Evolutionary conservation across 108 stramenopile genomes (phyloP), one percentile per base, ranked within the genome.

Genomic region (Cyclostephanos invisitatus): DNA sequence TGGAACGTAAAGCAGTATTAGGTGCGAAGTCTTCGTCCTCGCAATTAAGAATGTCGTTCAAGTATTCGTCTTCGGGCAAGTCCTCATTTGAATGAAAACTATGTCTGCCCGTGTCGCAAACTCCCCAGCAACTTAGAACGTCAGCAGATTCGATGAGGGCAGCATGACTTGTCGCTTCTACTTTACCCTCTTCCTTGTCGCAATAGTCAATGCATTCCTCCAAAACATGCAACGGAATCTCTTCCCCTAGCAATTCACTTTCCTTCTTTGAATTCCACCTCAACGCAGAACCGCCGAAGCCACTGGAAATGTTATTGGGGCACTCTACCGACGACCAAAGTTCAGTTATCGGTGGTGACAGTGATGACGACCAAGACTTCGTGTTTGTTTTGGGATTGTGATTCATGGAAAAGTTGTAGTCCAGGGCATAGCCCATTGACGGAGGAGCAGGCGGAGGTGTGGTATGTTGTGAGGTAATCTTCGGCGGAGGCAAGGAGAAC

Each of bases 351-450:
- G 75, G 75, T 48, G 75, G 75, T 35, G 66, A 24, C 29, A 65
- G 18, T 8, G 64, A 44, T 21, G 62, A 47, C 5, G 47, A 44
- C 37, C 51, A 54, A 20, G 47, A 61, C 46, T 62, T 70, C 44
- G 27, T 21, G 15, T 37, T 7, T 2, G 68, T 62, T 8, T 53
- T 68, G 44, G 56, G 21, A 17, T 56, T 32, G n/a, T 62, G 67
- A 58, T 68, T 68, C 55, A 69, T 64, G 35, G 75, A 76, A 51
- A 69, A 76, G 38, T 76, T 69, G 57, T 62, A 76, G 51, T 76
- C 75, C 11, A 69, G 20, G 2, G 64, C 35, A 49, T 67, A 68
- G 15, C 75, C 75, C 62, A 76, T 56, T 27, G 68, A 76, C 22
- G 68, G 75, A 17, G 67, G 75, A 47, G 75, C 75, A 8, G 75